Evolutionary conservation across 129 eudicot genomes (phyloP), one percentile per base, ranked within the genome.

Genomic region (Deinandra increscens): DNA sequence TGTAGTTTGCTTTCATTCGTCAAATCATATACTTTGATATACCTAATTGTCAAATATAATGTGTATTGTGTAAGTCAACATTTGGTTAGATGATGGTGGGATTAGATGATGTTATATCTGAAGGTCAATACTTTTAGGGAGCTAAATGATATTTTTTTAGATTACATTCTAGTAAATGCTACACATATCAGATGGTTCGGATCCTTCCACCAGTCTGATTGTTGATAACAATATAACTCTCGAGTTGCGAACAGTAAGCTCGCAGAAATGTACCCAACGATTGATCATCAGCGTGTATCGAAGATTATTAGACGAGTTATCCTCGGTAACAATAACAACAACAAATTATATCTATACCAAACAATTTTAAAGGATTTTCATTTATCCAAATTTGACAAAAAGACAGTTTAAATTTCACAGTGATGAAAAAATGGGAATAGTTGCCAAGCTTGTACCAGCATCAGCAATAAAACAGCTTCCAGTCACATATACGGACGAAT

Each of bases 1-100:
- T 80, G 91, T 82, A 26, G 68, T 86, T 80, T 84, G 94, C 96
- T 68, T 92, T 92, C 78, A 88, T 88, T 66, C 86, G 75, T 42
- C 88, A 73, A 26, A 55, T 23, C 46, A 19, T 26, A 50, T 59
- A 29, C 20, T 72, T 45, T 23, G 4, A 31, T 7, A 37, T 34
- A 0, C 17, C 17, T 71, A 26, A 14, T 7, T 13, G 8, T n/a
- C 38, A 9, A 3, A 11, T 31, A 26, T 38, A 15, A 36, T 1
- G 9, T 62, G 45, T n/a, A 31, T 36, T 62, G 45, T n/a, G 13
- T 36, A 12, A 31, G 14, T 15, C 23, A 61, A n/a, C 15, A 8
- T 7, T 51, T 17, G 10, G 50, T 10, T 12, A 26, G 31, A 26
- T 26, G 31, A 1, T 26, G 31, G 31, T 26, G 1, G 31, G 31